phyloP scores from a whole-genome alignment of 805 yeast genomes.

The Ogataea siamensis region DNA sequence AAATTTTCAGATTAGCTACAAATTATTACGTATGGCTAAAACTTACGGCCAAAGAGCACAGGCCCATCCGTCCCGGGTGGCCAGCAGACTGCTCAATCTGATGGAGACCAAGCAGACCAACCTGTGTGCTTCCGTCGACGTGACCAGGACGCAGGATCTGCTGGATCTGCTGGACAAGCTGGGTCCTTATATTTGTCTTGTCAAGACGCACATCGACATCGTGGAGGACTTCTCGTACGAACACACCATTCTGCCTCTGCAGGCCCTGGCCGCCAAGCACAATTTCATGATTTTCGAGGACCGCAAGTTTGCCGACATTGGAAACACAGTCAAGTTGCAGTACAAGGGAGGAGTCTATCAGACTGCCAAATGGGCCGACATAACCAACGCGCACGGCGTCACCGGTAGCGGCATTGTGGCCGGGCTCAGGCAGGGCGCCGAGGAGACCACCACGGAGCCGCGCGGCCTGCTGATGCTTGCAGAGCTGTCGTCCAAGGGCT shows the following conservation, averaged over 20 bases:
- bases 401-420: constrained; percentile 92
- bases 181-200: constrained; percentile 89
- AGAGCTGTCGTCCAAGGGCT: constrained; percentile 90
- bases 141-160: constrained; percentile 74
- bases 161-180: constrained; percentile 68
- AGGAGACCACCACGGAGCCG: constrained; percentile 68
- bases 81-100: constrained; percentile 64
- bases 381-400: constrained; percentile 96
- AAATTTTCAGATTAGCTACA: constrained; percentile 8
- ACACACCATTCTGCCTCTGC: constrained; percentile 71
- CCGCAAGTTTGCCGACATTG: constrained; percentile 97
- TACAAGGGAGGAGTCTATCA: constrained; percentile 86
- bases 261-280: constrained; percentile 72
- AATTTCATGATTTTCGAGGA: constrained; percentile 93
- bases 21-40: constrained; percentile 6
- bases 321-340: constrained; percentile 94
- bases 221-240: constrained; percentile 85
- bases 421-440: constrained; percentile 81
- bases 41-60: constrained; percentile 70
- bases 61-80: constrained; percentile 74
- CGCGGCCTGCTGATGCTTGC: constrained; percentile 94
- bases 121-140: constrained; percentile 93
- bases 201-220: constrained; percentile 93
- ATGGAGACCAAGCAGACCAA: constrained; percentile 83
- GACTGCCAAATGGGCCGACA: constrained; percentile 93